Conservation (phyloP, 148 eudicot species). For the Suaeda aralocaspica region DNA sequence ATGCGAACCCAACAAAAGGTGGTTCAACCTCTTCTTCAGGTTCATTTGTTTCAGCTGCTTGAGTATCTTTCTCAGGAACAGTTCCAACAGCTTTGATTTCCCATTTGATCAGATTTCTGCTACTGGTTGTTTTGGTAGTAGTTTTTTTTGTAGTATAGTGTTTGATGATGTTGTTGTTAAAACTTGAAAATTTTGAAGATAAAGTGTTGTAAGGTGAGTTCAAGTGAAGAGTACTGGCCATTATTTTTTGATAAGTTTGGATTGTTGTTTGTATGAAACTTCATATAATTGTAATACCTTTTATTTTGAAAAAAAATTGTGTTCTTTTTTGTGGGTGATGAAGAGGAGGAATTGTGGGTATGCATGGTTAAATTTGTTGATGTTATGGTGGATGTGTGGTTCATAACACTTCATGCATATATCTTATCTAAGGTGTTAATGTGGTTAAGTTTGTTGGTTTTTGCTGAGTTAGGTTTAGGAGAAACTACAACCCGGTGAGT, state of each 20-base stretch:
- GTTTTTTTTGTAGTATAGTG: conserved; percentile 11
- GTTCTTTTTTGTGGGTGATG: conserved; percentile 7
- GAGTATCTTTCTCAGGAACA: conserved; percentile 33
- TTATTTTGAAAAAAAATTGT: not conserved
- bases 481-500: no score
- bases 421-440: conserved; percentile 38
- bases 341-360: not conserved
- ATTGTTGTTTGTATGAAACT: not conserved
- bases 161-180: conserved; percentile 27
- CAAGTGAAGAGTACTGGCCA: conserved; percentile 47
- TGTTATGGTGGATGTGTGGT: conserved; percentile 35
- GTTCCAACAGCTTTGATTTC: conserved; percentile 55
- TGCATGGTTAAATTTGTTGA: not conserved
- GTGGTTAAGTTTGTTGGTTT: no score
- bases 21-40: conserved; percentile 38
- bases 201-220: conserved; percentile 24
- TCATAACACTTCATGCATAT: no score
- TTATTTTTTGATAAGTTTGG: conserved; percentile 17
- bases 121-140: not conserved
- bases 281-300: not conserved
- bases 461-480: no score
- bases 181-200: conserved; percentile 35
- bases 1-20: conserved; percentile 56
- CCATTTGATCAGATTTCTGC: conserved; percentile 11
- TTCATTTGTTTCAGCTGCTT: conserved; percentile 15